A percentile compares a stretch with the other conserved stretches of the same genome.
Evolutionary conservation across 139 green algal species (phyloP).

Genomic region (Tetraselmis chui): DNA sequence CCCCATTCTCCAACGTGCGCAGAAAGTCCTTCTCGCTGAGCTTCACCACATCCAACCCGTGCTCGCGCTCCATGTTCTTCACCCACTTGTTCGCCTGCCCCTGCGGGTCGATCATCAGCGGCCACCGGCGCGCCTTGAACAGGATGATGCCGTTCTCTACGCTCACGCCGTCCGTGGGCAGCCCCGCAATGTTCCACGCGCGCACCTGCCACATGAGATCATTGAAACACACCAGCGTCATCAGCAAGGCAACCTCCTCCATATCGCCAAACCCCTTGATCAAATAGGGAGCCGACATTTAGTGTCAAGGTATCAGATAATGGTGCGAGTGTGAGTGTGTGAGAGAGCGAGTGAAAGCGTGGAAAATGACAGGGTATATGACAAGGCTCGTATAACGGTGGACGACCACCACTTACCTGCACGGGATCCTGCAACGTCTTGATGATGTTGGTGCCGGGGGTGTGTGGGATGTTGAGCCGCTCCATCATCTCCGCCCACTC

Average conservation of each 20-base stretch:
- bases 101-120: constrained; percentile 74
- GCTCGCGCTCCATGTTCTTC: constrained; percentile 68
- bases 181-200: constrained; percentile 58
- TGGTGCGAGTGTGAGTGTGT: no score
- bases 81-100: constrained; percentile 77
- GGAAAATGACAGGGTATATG: no score
- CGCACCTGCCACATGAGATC: no score
- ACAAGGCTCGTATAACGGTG: no score
- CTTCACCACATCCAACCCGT: constrained; percentile 73
- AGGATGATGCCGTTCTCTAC: constrained; percentile 78
- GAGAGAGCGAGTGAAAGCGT: no score
- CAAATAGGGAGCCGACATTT: no score
- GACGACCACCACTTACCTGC: constrained; percentile 17
- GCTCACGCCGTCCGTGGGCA: constrained; percentile 52
- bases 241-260: no score
- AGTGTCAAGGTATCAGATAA: no score
- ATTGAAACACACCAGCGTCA: no score
- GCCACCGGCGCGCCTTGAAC: constrained; percentile 63
- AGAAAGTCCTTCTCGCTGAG: constrained; percentile 68
- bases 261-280: no score
- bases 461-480: constrained; percentile 42
- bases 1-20: constrained; percentile 64
- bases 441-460: constrained; percentile 42
- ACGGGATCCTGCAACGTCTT: constrained; percentile 64
- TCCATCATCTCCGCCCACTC: constrained; percentile 47